Base-by-base conservation (phyloP, 208 protist genomes). In the Zelonia costaricensis region DNA sequence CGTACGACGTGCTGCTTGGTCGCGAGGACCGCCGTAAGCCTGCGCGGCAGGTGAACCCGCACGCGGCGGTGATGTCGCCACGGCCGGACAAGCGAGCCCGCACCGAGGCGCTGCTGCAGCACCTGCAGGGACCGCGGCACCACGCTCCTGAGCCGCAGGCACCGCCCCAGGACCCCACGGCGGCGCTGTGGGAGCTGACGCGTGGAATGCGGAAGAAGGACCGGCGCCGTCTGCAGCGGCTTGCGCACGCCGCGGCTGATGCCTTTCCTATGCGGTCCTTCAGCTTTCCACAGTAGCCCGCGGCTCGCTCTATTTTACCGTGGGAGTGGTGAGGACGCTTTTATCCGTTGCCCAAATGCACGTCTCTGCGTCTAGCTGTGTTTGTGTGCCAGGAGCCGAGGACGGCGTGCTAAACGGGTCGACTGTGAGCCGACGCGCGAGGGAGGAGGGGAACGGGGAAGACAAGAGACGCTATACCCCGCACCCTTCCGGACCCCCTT, bases 151-250 rank as follows among this genome's bases (percentile, higher is more conserved):
- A 20, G 31, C 28, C 23, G 16, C 36, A 27, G 31, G 7, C n/a
- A 6, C 25, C 22, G 25, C 49, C 3, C 20, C 52, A 57, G 22
- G 22, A n/a, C 20, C 22, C 52, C 12, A 12, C 18, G 16, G 23
- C 52, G 20, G 52, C 4, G 2, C 20, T 44, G 23, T 57, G 52
- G 52, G 52, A 18, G 22, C 40, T 30, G 36, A 12, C 52, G 1
- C 40, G 27, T 18, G 52, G 47, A 8, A 35, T 47, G 20, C 31
- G 16, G 48, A 45, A 39, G 20, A 49, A 40, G 9, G 33, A 33
- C 12, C 42, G 46, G 31, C 57, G 56, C 40, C 64, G 30, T 5
- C 30, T 71, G n/a, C 48, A 47, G 20, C 33, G 59, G 18, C 39
- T 71, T 6, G 25, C 63, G 22, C 18, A 39, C 7, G 52, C 52